These are phyloP conservation scores for Geranium rotundifolium DNA, from an alignment of 345 rosid species.

Conservation along the genomic window DNA sequence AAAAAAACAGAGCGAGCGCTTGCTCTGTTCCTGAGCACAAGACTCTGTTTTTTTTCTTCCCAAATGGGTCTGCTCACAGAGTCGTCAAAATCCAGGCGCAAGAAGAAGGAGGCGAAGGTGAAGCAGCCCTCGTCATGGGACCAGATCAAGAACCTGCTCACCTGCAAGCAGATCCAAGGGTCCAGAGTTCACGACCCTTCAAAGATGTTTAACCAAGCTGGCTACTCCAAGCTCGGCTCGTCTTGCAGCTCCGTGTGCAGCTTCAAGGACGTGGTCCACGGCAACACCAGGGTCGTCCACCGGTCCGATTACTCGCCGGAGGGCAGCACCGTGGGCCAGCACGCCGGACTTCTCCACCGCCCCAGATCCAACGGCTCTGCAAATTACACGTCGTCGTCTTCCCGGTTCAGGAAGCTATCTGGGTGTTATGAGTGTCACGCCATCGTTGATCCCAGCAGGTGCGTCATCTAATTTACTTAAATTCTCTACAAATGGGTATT, in stretches of 20 bases:
- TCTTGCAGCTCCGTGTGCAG: conserved; percentile 89
- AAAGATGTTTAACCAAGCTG: conserved; percentile 18
- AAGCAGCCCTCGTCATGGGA: conserved; percentile 89
- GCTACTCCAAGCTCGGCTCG: conserved; percentile 39
- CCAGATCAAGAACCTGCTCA: conserved; percentile 86
- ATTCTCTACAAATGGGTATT: too few relatives aligned
- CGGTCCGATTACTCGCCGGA: conserved; percentile 90
- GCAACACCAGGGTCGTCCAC: conserved; percentile 88
- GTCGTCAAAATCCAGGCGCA: not conserved
- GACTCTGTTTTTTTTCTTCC: not conserved
- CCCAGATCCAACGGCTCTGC: conserved; percentile 8
- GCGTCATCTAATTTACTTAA: not conserved
- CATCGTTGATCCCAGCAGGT: conserved; percentile 12
- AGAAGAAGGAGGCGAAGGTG: conserved; percentile 16
- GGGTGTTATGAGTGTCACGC: conserved; percentile 15
- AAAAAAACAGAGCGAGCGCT: not conserved
- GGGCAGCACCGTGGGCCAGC: conserved; percentile 55
- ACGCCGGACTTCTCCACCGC: conserved; percentile 32
- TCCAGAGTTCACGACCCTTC: conserved; percentile 72
- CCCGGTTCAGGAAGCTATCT: conserved; percentile 11
- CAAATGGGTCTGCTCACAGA: not conserved
- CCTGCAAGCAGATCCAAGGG: conserved; percentile 79
- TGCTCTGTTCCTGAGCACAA: not conserved
- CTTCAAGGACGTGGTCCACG: conserved; percentile 72
- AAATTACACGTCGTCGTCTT: not conserved